phyloP scores from a whole-genome alignment of 768 basidiomycete species.

The Suillus placidus region DNA sequence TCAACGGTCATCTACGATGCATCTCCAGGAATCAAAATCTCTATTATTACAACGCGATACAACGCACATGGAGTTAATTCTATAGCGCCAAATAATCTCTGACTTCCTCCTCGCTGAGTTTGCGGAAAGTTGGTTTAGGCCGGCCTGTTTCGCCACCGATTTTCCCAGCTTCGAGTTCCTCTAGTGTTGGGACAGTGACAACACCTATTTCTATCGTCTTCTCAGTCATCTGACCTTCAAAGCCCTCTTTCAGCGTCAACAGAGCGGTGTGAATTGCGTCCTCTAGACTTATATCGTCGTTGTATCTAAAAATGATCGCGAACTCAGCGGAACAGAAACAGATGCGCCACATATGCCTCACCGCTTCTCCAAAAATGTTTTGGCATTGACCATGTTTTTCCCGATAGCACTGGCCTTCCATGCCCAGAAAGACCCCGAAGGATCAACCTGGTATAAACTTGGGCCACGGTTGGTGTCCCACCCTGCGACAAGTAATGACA shows the following conservation, averaged over 20 bases:
- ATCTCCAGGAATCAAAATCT: constrained; percentile 7
- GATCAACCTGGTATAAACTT: constrained; percentile 98
- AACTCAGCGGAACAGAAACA: constrained; percentile 20
- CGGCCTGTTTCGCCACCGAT: constrained; percentile 68
- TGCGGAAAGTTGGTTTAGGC: constrained; percentile 89
- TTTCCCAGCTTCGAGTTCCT: constrained; percentile 61
- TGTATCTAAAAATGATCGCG: constrained; percentile 68
- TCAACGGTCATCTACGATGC: neutral
- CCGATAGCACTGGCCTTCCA: constrained; percentile 99
- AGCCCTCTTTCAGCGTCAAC: constrained; percentile 96
- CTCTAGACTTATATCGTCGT: constrained; percentile 98
- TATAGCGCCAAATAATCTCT: constrained; percentile 92
- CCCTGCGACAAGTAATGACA: constrained; percentile 94
- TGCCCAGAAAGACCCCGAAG: constrained; percentile 98
- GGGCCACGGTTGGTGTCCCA: constrained; percentile 96
- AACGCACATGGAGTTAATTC: constrained; percentile 35
- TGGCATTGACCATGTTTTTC: constrained; percentile 99
- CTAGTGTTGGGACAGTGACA: constrained; percentile 81
- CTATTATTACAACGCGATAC: constrained; percentile 9
- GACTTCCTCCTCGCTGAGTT: constrained; percentile 95
- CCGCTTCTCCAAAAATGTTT: constrained; percentile 99
- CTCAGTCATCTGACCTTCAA: constrained; percentile 99
- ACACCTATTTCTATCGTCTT: constrained; percentile 99
- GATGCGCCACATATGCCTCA: constrained; percentile 43
- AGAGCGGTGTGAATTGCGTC: constrained; percentile 99